Conservation (phyloP, 805 yeast genomes). For the Kluyveromyces nonfermentans region DNA sequence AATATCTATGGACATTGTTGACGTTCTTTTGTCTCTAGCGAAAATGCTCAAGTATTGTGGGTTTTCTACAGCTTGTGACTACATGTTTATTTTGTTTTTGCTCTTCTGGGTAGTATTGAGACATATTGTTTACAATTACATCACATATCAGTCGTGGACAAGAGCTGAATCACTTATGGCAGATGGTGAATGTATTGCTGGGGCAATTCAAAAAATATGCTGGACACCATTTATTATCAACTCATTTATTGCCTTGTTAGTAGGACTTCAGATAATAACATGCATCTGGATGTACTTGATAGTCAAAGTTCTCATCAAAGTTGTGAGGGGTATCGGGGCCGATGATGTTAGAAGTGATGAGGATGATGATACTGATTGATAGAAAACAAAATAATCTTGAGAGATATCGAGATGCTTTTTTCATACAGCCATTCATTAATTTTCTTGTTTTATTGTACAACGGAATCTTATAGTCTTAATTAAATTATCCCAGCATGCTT, state of each 20-base stretch:
- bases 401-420: background rate
- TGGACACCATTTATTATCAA: conserved; percentile 37
- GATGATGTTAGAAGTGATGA: conserved; percentile 83
- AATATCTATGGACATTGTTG: conserved; percentile 77
- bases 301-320: conserved; percentile 57
- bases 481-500: background rate
- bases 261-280: conserved; percentile 56
- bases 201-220: conserved; percentile 35
- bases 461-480: background rate
- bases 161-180: conserved; percentile 39
- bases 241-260: conserved; percentile 46
- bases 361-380: conserved; percentile 38
- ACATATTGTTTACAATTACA: conserved; percentile 64
- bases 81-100: conserved; percentile 57
- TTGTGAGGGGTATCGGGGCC: conserved; percentile 54
- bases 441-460: background rate
- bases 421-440: background rate
- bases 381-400: background rate
- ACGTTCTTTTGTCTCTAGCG: conserved; percentile 60
- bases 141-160: conserved; percentile 49
- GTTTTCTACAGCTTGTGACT: conserved; percentile 49
- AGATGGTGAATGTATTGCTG: conserved; percentile 33
- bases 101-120: conserved; percentile 60
- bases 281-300: conserved; percentile 71
- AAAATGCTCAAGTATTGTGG: conserved; percentile 72